Percentiles rank a stretch among this genome's conserved stretches.
These are phyloP conservation scores for Speleostelium caveatum DNA, from an alignment of 78 protist species.

Conservation along the genomic window DNA sequence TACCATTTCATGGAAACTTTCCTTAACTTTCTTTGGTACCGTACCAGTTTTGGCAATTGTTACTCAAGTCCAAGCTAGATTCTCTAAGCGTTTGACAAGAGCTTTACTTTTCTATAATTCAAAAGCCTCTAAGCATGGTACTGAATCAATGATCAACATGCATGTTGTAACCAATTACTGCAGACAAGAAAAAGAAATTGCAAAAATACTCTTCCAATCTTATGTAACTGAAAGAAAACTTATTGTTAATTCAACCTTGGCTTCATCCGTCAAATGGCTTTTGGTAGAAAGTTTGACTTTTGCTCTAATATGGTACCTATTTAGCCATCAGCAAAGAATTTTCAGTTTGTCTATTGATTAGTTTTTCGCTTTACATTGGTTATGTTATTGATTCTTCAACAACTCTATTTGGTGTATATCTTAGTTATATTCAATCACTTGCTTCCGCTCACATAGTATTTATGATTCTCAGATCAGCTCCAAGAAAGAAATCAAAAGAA, in stretches of 20 bases:
- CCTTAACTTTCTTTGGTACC: slow-evolving; percentile 61
- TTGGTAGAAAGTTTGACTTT: slow-evolving; percentile 63
- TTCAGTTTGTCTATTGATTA: slow-evolving; percentile 66
- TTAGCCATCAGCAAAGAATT: slow-evolving; percentile 23
- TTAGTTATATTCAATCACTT: slow-evolving; percentile 64
- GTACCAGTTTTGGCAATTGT: slow-evolving; percentile 39
- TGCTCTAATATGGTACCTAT: slow-evolving; percentile 71
- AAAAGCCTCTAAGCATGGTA: slow-evolving; percentile 35
- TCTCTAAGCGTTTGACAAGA: slow-evolving; percentile 56
- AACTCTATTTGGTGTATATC: slow-evolving; percentile 53
- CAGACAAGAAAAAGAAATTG: slow-evolving; percentile 52
- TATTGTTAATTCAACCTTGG: slow-evolving; percentile 38
- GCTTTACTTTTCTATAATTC: slow-evolving; percentile 18
- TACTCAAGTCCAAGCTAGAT: slow-evolving; percentile 44
- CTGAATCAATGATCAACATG: slow-evolving; percentile 58
- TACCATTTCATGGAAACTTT: slow-evolving; percentile 61
- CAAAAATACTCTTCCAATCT: not conserved
- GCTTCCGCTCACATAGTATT: slow-evolving; percentile 57
- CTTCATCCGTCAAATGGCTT: slow-evolving; percentile 49
- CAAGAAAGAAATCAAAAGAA: slow-evolving; percentile 38
- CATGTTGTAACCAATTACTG: slow-evolving; percentile 58
- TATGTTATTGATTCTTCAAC: slow-evolving; percentile 50
- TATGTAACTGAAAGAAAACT: slow-evolving; percentile 22
- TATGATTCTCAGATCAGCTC: slow-evolving; percentile 54
- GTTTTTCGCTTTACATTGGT: slow-evolving; percentile 59